Evolutionary conservation across 2,329 filamentous ascomycete genomes (phyloP), one percentile per base, ranked within the genome.

Genomic region (Dryadomyces quercivorus): DNA sequence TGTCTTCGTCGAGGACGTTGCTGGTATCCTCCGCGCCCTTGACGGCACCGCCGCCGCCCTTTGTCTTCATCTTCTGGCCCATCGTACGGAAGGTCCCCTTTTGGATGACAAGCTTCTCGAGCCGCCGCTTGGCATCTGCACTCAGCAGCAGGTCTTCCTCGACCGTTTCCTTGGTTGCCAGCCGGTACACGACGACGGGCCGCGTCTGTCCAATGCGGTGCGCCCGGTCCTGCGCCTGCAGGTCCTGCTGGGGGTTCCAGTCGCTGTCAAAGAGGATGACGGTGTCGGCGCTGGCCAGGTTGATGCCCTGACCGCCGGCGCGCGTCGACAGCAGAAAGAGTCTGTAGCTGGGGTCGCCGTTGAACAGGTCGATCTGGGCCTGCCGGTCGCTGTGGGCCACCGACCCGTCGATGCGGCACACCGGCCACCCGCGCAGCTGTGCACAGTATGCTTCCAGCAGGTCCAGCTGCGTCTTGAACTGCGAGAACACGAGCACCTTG

Each of bases 231-330:
- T 97, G 93, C 0, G 93, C 93, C 65, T 98, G 93, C 0, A 98
- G 75, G 67, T 98, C 93, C 65, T 96, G 92, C 66, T 98, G 93
- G 0, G 93, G 93, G 62, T 98, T 98, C 83, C 92, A 96, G 63
- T 95, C 80, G 2, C 71, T 75, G 67, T 97, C 92, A 61, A 93
- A 97, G 0, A 97, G 75, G 48, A 97, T 86, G 12, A 96, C 92
- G 0, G 92, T 96, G 62, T 97, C 92, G 0, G 92, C 92, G 1
- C 85, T 85, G 0, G 88, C 88, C 0, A 97, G 81, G 63, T 96
- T 97, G 74, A 97, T 97, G 51, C 92, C 92, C 63, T 95, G 90
- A 0, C 93, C 93, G 21, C 93, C 93, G 0, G 93, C 93, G 15
- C 93, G 80, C 0, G 93, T 98, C 3, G 86, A 92, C 0, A 98